Percentiles rank a stretch among this genome's conserved stretches.
Conservation (phyloP, 106 monocot species). For the Agapanthus africanus region DNA sequence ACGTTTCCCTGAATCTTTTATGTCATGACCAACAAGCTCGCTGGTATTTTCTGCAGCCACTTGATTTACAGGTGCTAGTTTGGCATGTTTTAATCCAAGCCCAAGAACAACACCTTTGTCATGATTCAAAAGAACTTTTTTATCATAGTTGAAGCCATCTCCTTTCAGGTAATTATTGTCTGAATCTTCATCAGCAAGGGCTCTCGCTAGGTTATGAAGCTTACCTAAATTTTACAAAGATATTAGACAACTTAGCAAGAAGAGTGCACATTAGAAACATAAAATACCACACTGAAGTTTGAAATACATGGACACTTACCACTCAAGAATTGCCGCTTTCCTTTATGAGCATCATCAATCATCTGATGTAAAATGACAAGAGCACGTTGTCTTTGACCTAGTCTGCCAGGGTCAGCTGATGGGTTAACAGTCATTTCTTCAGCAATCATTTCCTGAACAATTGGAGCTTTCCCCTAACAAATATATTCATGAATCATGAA, state of each 20-base stretch:
- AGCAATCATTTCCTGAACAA: constrained; percentile 38
- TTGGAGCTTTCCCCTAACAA: constrained; percentile 40
- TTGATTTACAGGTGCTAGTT: constrained; percentile 18
- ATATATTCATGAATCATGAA: too few relatives aligned
- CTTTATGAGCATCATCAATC: constrained; percentile 98
- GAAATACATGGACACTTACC: constrained; percentile 31
- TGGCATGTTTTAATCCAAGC: constrained; percentile 54
- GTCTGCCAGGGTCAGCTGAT: constrained; percentile 41
- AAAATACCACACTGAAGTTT: background rate
- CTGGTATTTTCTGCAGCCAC: constrained; percentile 28
- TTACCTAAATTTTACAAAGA: constrained; percentile 51
- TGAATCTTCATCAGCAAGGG: constrained; percentile 70
- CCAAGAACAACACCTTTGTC: constrained; percentile 63
- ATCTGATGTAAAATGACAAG: constrained; percentile 76
- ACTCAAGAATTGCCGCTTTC: constrained; percentile 87
- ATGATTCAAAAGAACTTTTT: constrained; percentile 22
- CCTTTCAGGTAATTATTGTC: constrained; percentile 38
- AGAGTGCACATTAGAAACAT: background rate
- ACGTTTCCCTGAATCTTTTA: constrained; percentile 53
- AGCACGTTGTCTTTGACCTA: constrained; percentile 70
- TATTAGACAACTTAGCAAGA: background rate
- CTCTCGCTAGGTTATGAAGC: constrained; percentile 93
- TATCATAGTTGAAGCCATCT: constrained; percentile 35
- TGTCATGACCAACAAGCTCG: constrained; percentile 24
- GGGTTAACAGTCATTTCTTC: constrained; percentile 28